A percentile compares a stretch with the other conserved stretches of the same genome.
These are phyloP conservation scores for Ogataea thermomethanolica DNA, from an alignment of 805 yeast genomes.

Conservation along the genomic window DNA sequence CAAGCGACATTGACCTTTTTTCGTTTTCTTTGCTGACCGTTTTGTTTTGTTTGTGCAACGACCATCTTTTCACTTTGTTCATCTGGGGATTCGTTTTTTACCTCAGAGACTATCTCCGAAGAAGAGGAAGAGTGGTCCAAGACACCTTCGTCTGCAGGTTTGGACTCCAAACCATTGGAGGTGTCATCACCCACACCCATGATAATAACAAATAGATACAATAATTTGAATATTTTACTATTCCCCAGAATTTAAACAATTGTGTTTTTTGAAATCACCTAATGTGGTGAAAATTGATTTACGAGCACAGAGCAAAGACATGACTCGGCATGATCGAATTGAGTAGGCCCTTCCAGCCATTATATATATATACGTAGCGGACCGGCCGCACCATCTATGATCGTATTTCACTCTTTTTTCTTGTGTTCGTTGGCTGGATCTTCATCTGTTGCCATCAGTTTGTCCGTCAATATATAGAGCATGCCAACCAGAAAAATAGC, in stretches of 20 bases:
- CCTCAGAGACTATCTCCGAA: background rate
- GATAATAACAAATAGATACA: background rate
- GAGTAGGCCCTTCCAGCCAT: too few species aligned
- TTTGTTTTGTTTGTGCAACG: background rate
- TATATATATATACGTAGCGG: too few species aligned
- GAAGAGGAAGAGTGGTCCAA: slow-evolving; percentile 2
- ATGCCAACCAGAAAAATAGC: slow-evolving; percentile 21
- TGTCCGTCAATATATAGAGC: slow-evolving; percentile 25
- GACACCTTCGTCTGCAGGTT: background rate
- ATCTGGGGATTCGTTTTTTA: slow-evolving; percentile 3
- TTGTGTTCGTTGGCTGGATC: slow-evolving; percentile 14
- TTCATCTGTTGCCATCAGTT: slow-evolving; percentile 12
- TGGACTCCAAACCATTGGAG: background rate
- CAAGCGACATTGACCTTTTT: slow-evolving; percentile 70
- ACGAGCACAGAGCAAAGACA: too few species aligned
- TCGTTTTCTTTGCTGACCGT: slow-evolving; percentile 24
- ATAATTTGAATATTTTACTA: background rate
- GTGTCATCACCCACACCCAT: slow-evolving; percentile 5
- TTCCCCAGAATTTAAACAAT: slow-evolving; percentile 1
- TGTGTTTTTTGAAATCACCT: too few species aligned
- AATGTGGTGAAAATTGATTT: too few species aligned
- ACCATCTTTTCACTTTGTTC: background rate
- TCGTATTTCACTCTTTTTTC: background rate
- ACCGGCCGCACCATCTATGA: too few species aligned
- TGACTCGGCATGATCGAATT: too few species aligned